A percentile compares a stretch with the other conserved stretches of the same genome.
phyloP scores from a whole-genome alignment of 371 early-diverging fungal genomes.

The Haplosporangium sp. region DNA sequence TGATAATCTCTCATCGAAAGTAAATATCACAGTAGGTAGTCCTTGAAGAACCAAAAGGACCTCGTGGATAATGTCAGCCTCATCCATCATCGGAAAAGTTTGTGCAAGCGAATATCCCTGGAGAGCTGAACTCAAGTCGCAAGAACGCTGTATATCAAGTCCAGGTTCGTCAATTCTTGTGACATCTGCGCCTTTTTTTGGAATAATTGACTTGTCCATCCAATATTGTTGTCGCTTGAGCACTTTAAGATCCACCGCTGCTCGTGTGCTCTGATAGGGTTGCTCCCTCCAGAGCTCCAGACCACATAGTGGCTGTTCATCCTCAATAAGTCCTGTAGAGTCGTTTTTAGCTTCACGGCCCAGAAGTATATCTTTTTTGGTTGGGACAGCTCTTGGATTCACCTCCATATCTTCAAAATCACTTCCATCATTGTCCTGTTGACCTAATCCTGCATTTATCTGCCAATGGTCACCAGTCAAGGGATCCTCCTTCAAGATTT shows the following conservation, averaged over 20 bases:
- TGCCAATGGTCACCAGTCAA: constrained; percentile 42
- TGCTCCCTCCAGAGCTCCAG: constrained; percentile 6
- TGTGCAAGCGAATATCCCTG: constrained; percentile 11
- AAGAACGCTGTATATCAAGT: constrained; percentile 25
- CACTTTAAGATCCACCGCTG: not conserved
- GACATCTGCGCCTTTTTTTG: not conserved
- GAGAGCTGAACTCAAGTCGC: constrained; percentile 7
- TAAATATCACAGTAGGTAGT: constrained; percentile 24
- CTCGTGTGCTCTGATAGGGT: not conserved
- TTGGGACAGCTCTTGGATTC: constrained; percentile 11
- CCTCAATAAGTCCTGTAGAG: not conserved
- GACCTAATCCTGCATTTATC: not conserved
- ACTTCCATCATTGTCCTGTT: constrained; percentile 31
- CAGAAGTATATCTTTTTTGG: not conserved
- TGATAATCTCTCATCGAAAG: not conserved
- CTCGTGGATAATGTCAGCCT: constrained; percentile 41
- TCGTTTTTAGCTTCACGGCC: not conserved
- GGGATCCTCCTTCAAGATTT: constrained; percentile 43
- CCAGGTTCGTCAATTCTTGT: not conserved
- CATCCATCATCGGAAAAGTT: constrained; percentile 29
- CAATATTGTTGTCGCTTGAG: constrained; percentile 37
- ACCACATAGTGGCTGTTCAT: not conserved
- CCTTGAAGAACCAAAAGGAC: constrained; percentile 43
- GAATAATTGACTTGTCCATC: not conserved
- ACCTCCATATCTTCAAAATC: constrained; percentile 50